Base-by-base conservation (phyloP, 2,329 filamentous ascomycete species). In the Diaporthe nobilis region DNA sequence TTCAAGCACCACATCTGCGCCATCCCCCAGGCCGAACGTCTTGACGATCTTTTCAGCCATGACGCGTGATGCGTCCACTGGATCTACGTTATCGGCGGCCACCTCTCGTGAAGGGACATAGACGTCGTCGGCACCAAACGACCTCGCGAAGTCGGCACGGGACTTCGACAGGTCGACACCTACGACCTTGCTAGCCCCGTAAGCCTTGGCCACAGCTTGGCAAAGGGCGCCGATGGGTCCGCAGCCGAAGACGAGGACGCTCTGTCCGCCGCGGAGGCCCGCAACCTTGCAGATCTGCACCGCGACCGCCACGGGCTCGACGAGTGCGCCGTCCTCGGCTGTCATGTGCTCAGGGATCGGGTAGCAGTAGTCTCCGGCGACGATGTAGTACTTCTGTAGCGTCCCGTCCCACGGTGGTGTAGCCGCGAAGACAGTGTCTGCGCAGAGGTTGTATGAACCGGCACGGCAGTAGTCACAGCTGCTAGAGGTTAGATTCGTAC, bases 261-360 rank as follows among this genome's bases (percentile, higher is more conserved):
- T 87, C 70, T 87, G 84, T 0, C 85, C 82, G 0, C 82, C 81
- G 17, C 81, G 80, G 15, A 88, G 82, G 0, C 85, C 81, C 0
- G 85, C 87, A 1, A 84, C 81, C 70, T 85, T 85, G 76, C 80
- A 84, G 13, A 87, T 87, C 65, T 88, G 85, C 4, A 88, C 86
- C 0, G 88, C 88, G 0, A 90, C 88, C 0, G 88, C 85, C 0
- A 89, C 81, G 0, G 89, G 89, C 79, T 91, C 89, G 1, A 89
- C 85, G 12, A 91, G 80, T 0, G 88, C 89, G 1, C 86, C 89
- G 37, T 90, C 87, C 75, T 90, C 87, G 53, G 88, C 80, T 2
- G 81, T 82, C 72, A 91, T 83, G 63, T 86, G 81, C 0, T 82
- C 81, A 0, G 87, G 86, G 3, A 90, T 80, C 2, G 82, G 82